These are phyloP conservation scores for Pseudopyricularia javanii DNA, from an alignment of 2,329 filamentous ascomycete species.

Conservation along the genomic window DNA sequence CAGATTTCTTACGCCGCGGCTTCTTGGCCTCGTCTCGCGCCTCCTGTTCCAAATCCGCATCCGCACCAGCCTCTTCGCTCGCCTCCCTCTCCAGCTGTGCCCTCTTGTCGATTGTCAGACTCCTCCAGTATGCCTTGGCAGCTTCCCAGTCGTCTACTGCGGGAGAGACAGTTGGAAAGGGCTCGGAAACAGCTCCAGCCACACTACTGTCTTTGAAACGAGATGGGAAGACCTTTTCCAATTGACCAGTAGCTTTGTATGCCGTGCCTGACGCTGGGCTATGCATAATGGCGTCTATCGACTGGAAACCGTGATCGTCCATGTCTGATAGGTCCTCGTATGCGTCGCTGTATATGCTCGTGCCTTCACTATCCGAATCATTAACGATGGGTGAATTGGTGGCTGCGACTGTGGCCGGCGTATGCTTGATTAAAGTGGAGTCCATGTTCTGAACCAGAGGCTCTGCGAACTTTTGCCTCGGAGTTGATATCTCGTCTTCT, in stretches of 20 bases:
- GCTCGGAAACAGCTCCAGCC: neutral
- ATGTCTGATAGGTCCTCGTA: conserved; percentile 59
- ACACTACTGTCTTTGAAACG: neutral
- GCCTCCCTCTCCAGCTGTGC: conserved; percentile 48
- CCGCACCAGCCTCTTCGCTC: conserved; percentile 36
- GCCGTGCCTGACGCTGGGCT: conserved; percentile 25
- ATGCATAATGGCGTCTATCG: conserved; percentile 59
- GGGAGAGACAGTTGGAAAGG: neutral
- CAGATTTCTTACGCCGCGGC: conserved; percentile 24
- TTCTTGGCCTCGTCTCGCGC: conserved; percentile 20
- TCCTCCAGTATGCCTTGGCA: conserved; percentile 59
- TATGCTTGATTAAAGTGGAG: conserved; percentile 6
- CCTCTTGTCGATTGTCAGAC: conserved; percentile 49
- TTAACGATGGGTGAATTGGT: conserved; percentile 13
- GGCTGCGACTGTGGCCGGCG: conserved; percentile 10
- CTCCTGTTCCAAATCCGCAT: conserved; percentile 28
- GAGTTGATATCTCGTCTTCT: neutral
- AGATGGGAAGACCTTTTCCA: neutral
- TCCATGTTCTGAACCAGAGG: conserved; percentile 10
- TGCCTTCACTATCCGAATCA: conserved; percentile 18
- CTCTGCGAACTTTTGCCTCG: conserved; percentile 9
- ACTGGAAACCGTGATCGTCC: conserved; percentile 57
- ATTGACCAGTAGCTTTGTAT: neutral
- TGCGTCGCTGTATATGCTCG: conserved; percentile 63
- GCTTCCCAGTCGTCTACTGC: conserved; percentile 47